Percentiles rank a stretch among this genome's conserved stretches.
Conservation (phyloP, 2,329 filamentous ascomycete species). For the Alternaria triticina region DNA sequence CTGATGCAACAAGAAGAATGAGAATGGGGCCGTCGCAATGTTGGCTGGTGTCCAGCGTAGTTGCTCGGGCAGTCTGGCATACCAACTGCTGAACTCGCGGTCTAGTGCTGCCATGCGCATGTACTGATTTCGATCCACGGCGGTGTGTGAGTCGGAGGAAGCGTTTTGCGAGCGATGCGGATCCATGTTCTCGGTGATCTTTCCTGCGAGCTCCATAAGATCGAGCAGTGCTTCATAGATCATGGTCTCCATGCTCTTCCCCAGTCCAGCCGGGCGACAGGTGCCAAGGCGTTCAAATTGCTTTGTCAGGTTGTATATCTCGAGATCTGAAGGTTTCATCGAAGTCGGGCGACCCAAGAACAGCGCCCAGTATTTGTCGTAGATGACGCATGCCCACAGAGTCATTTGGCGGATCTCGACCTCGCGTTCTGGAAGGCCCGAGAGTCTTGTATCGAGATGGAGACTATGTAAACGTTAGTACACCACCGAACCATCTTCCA, state of each 20-base stretch:
- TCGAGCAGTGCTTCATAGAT: constrained; percentile 62
- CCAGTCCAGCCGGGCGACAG: constrained; percentile 42
- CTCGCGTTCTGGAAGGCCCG: constrained; percentile 56
- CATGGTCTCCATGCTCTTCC: constrained; percentile 46
- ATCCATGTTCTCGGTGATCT: constrained; percentile 56
- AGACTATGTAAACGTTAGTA: constrained; percentile 46
- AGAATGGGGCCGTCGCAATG: constrained; percentile 45
- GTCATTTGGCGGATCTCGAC: constrained; percentile 59
- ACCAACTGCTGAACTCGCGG: constrained; percentile 62
- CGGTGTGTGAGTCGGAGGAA: constrained; percentile 26
- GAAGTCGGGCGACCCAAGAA: constrained; percentile 61
- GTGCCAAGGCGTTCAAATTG: constrained; percentile 54
- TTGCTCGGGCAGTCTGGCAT: constrained; percentile 58
- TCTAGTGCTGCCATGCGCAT: constrained; percentile 60
- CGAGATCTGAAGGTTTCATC: constrained; percentile 61
- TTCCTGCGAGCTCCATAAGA: constrained; percentile 63
- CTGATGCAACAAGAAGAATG: constrained; percentile 62
- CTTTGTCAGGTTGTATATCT: constrained; percentile 56
- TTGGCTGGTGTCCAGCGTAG: constrained; percentile 46
- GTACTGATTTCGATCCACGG: constrained; percentile 57
- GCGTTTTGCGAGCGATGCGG: constrained; percentile 35
- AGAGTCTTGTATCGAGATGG: constrained; percentile 54
- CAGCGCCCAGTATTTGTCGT: constrained; percentile 63
- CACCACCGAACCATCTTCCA: neutral
- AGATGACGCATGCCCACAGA: constrained; percentile 60